A percentile compares a stretch with the other conserved stretches of the same genome.
Evolutionary conservation across 768 basidiomycete genomes (phyloP).

Genomic region (Hericium rajendrae): DNA sequence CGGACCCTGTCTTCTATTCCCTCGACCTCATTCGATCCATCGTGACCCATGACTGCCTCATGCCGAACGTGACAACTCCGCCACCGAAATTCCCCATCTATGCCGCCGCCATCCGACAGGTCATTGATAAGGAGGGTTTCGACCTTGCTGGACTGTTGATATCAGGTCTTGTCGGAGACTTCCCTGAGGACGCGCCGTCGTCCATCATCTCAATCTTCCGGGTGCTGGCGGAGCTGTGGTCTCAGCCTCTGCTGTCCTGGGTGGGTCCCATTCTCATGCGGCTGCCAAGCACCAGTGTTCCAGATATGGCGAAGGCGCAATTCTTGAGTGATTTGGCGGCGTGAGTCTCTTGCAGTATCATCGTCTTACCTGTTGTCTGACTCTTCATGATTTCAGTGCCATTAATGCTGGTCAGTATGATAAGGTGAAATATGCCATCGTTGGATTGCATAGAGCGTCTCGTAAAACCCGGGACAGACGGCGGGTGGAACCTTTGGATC

Average conservation of each 20-base stretch:
- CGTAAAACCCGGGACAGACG: constrained; percentile 64
- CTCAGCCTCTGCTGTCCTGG: constrained; percentile 61
- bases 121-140: constrained; percentile 63
- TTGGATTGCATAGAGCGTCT: constrained; percentile 61
- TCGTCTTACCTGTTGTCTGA: constrained; percentile 5
- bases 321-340: constrained; percentile 67
- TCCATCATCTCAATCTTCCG: constrained; percentile 73
- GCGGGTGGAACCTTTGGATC: constrained; percentile 30
- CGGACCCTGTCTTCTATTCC: constrained; percentile 73
- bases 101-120: constrained; percentile 47
- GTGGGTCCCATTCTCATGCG: constrained; percentile 61
- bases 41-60: constrained; percentile 65
- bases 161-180: constrained; percentile 74
- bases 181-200: constrained; percentile 76
- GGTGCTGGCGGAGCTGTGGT: constrained; percentile 55
- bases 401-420: constrained; percentile 51
- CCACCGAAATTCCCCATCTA: constrained; percentile 57
- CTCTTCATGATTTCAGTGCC: constrained; percentile 36
- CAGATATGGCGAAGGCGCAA: constrained; percentile 54
- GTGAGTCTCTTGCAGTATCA: constrained; percentile 36
- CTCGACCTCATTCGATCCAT: constrained; percentile 74
- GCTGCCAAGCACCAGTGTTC: constrained; percentile 49
- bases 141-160: constrained; percentile 62
- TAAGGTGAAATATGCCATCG: constrained; percentile 74
- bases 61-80: constrained; percentile 29